These are phyloP conservation scores for Hypomontagnella monticulosa DNA, from an alignment of 495 filamentous ascomycete species.

Conservation along the genomic window DNA sequence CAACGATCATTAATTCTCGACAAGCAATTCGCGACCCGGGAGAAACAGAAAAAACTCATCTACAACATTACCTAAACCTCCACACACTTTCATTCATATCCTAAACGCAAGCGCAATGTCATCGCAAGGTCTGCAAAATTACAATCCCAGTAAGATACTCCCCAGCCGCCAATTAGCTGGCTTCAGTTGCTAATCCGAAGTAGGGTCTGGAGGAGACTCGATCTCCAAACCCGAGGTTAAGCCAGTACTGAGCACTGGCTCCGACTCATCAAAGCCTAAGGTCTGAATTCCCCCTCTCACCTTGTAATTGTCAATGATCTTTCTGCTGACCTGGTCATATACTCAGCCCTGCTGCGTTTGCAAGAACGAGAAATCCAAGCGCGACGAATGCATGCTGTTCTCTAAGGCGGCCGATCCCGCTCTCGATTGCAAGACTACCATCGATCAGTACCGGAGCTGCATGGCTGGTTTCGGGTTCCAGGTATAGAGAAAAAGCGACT, in stretches of 20 bases:
- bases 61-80: not conserved
- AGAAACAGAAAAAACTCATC: not conserved
- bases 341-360: slow-evolving; percentile 94
- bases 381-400: slow-evolving; percentile 99
- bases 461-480: slow-evolving; percentile 96
- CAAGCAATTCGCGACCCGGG: slow-evolving; percentile 5
- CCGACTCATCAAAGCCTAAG: slow-evolving; percentile 55
- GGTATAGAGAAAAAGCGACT: slow-evolving; percentile 52
- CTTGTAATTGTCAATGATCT: not conserved
- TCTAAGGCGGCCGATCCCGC: slow-evolving; percentile 80
- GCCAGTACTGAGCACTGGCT: slow-evolving; percentile 36
- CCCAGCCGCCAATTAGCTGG: not conserved
- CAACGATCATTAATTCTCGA: slow-evolving; percentile 6
- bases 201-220: slow-evolving; percentile 44
- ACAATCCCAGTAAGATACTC: slow-evolving; percentile 48
- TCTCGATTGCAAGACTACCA: slow-evolving; percentile 78
- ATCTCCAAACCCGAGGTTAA: slow-evolving; percentile 41
- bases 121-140: slow-evolving; percentile 42
- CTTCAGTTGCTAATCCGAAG: slow-evolving; percentile 19
- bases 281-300: slow-evolving; percentile 39
- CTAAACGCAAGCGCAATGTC: slow-evolving; percentile 42
- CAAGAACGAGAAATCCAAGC: slow-evolving; percentile 88
- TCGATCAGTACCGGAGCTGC: slow-evolving; percentile 87
- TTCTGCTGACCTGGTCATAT: slow-evolving; percentile 10
- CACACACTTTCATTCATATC: not conserved